Percentiles rank a stretch among this genome's conserved stretches.
phyloP scores from a whole-genome alignment of 139 green algal genomes.

The Chlamydomonas sp. region DNA sequence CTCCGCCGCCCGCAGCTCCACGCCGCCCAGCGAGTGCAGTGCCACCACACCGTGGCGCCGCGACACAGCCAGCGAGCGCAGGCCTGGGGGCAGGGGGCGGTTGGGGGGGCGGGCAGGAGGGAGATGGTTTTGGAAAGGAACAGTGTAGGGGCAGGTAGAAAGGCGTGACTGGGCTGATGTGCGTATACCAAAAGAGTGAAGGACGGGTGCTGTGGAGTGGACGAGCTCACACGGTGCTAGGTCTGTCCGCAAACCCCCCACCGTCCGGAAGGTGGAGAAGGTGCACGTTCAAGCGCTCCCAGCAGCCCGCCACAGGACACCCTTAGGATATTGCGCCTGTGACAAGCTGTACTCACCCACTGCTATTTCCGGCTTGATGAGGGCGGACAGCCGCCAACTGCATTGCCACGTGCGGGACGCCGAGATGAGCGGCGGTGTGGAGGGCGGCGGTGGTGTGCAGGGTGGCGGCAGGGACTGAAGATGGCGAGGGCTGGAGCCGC shows the following conservation, averaged over 20 bases:
- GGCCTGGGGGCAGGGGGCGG: neutral
- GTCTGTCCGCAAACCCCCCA: neutral
- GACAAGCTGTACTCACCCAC: too few relatives aligned
- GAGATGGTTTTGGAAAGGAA: neutral
- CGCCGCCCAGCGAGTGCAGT: slow-evolving; percentile 9
- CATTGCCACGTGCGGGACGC: too few relatives aligned
- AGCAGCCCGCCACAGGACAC: too few relatives aligned
- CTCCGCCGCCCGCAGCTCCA: slow-evolving; percentile 16
- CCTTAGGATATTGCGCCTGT: too few relatives aligned
- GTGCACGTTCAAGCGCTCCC: too few relatives aligned
- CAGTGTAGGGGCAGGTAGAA: too few relatives aligned
- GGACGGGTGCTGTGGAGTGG: neutral
- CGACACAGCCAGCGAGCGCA: slow-evolving; percentile 8
- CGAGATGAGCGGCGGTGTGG: too few relatives aligned
- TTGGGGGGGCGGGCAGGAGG: neutral
- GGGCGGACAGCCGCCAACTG: neutral
- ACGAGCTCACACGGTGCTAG: neutral
- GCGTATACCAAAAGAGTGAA: too few relatives aligned
- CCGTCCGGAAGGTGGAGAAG: too few relatives aligned
- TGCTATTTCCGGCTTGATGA: slow-evolving; percentile 5
- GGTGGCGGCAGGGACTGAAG: neutral
- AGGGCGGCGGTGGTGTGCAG: too few relatives aligned
- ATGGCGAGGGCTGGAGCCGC: neutral
- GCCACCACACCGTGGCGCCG: slow-evolving; percentile 11
- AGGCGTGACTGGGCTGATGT: too few relatives aligned